These are phyloP conservation scores for Phytophthora idaei DNA, from an alignment of 352 stramenopile species.

Conservation along the genomic window DNA sequence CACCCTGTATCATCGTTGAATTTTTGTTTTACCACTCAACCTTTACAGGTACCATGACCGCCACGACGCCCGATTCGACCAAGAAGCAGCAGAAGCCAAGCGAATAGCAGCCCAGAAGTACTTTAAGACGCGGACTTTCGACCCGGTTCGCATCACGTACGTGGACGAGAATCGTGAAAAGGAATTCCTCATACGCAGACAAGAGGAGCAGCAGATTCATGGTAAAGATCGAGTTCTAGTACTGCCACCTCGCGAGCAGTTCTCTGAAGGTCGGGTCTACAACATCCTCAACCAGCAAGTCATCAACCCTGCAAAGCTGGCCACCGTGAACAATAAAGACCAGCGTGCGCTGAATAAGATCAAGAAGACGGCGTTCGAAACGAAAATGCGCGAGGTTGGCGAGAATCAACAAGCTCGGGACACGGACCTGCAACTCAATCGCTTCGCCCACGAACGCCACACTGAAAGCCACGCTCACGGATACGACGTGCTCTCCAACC, in stretches of 20 bases:
- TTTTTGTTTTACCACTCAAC: slow-evolving; percentile 1
- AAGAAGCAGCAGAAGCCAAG: slow-evolving; percentile 50
- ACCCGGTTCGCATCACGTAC: slow-evolving; percentile 67
- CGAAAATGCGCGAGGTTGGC: slow-evolving; percentile 50
- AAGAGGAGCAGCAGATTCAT: slow-evolving; percentile 50
- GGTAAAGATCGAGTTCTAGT: slow-evolving; percentile 52
- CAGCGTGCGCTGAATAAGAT: slow-evolving; percentile 65
- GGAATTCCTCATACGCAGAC: slow-evolving; percentile 46
- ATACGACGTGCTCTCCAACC: slow-evolving; percentile 72
- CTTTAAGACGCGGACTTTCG: slow-evolving; percentile 67
- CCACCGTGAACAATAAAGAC: slow-evolving; percentile 45
- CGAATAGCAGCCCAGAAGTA: slow-evolving; percentile 65
- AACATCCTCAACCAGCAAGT: slow-evolving; percentile 80
- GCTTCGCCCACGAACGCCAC: slow-evolving; percentile 65
- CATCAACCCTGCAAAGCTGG: slow-evolving; percentile 54
- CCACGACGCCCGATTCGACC: slow-evolving; percentile 47
- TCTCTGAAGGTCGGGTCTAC: slow-evolving; percentile 71
- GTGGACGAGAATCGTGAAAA: slow-evolving; percentile 63
- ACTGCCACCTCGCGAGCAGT: slow-evolving; percentile 69
- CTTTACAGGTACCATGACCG: slow-evolving; percentile 55
- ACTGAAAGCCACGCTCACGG: slow-evolving; percentile 58
- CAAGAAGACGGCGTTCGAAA: slow-evolving; percentile 61
- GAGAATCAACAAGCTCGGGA: slow-evolving; percentile 45
- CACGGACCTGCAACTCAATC: slow-evolving; percentile 61
- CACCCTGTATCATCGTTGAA: slow-evolving; percentile 1